Evolutionary conservation across 148 eudicot genomes (phyloP), one percentile per base, ranked within the genome.

Genomic region (Polygonum aviculare): DNA sequence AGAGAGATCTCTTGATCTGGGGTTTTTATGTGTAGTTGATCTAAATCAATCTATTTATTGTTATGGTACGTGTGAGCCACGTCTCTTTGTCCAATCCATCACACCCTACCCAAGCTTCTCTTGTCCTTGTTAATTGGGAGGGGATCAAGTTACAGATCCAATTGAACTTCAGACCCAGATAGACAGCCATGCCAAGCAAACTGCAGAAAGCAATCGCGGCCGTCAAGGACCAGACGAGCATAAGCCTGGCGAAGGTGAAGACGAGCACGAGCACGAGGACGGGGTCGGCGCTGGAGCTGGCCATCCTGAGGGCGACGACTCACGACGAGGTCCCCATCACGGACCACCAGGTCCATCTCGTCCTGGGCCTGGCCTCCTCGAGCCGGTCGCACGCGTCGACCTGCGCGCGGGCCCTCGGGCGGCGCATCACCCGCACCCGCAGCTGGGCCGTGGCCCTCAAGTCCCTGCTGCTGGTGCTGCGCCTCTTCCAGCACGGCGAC

Each of bases 211-310:
- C 98, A 2, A 89, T 94, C 14, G 88, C 85, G 14, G 95, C 92
- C 1, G 91, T 91, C 48, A 94, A 94, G 75, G 97, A 94, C 54
- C 97, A 92, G 73, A 90, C 97, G 18, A 94, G 98, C 91, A 94
- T 94, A 36, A 84, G 96, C 85, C 85, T 94, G 0, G 97, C 97
- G 2, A 92, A 88, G 76, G 97, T 92, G 50, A 70, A 69, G 36
- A 63, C 55, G 0, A 79, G 85, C 21, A 18, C 72, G 26, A 33
- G 5, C 1, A 87, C n/a, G 1, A 86, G 79, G 75, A 81, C 79
- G 75, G 81, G 79, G 4, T 26, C 69, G 1, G 81, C 76, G 18
- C 82, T 94, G 1, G 97, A 92, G 75, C 90, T 94, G 2, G 82
- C 88, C 0, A 85, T 94, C 19, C 89, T 94, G 31, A 94, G 85